Percentiles rank a stretch among this genome's conserved stretches.
phyloP scores from a whole-genome alignment of 805 yeast species.

The Teunomyces funiuensis region DNA sequence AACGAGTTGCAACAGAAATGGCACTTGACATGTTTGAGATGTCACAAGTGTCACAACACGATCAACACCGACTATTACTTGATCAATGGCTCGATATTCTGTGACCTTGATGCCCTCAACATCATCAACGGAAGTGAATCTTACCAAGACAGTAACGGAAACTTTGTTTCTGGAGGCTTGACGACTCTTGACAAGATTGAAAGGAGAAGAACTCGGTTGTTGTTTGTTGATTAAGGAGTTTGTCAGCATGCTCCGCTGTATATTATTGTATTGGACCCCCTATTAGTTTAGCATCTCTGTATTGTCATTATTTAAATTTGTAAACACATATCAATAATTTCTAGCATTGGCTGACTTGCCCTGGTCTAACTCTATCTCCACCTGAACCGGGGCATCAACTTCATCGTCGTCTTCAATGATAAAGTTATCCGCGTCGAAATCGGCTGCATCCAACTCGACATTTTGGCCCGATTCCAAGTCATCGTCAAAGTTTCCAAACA shows the following conservation, averaged over 20 bases:
- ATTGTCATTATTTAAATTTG: neutral
- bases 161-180: conserved; percentile 20
- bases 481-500: conserved; percentile 43
- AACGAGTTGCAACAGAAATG: conserved; percentile 69
- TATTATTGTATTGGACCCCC: conserved; percentile 4
- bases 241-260: neutral
- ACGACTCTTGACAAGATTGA: conserved; percentile 36
- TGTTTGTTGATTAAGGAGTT: conserved; percentile 29
- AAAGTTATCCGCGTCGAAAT: conserved; percentile 41
- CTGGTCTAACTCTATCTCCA: neutral
- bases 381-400: conserved; percentile 6
- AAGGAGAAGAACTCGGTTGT: conserved; percentile 43
- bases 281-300: neutral
- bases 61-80: conserved; percentile 58
- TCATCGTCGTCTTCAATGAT: conserved; percentile 40
- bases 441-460: conserved; percentile 37
- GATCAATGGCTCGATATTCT: conserved; percentile 47
- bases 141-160: conserved; percentile 22
- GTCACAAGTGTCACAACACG: conserved; percentile 54
- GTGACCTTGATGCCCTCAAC: conserved; percentile 47
- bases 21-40: conserved; percentile 71
- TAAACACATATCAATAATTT: neutral
- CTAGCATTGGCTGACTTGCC: neutral
- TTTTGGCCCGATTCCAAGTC: conserved; percentile 29
- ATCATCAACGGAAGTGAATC: conserved; percentile 26